Conservation (phyloP, 1,139 yeast species). For the Suhomyces wounanorum region DNA sequence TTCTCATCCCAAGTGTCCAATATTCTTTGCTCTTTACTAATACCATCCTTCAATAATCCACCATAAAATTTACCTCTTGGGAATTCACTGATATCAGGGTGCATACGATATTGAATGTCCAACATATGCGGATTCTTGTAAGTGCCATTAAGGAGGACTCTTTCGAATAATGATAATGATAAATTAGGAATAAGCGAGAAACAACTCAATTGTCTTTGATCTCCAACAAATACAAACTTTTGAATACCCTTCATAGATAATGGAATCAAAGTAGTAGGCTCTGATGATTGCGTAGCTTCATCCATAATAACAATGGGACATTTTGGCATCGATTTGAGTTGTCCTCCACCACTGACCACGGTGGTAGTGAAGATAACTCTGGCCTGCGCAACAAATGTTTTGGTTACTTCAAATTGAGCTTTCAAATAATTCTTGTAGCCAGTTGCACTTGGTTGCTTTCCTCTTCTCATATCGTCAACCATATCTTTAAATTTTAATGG, state of each 20-base stretch:
- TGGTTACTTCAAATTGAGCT: slow-evolving; percentile 45
- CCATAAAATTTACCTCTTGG: slow-evolving; percentile 60
- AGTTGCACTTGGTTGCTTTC: slow-evolving; percentile 36
- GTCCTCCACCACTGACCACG: slow-evolving; percentile 69
- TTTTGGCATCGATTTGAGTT: slow-evolving; percentile 54
- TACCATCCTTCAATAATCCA: slow-evolving; percentile 59
- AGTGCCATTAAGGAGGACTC: slow-evolving; percentile 57
- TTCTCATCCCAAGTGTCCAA: slow-evolving; percentile 40
- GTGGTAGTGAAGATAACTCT: slow-evolving; percentile 72
- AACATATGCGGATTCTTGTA: slow-evolving; percentile 65
- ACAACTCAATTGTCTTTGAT: slow-evolving; percentile 64
- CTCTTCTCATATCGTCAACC: slow-evolving; percentile 40
- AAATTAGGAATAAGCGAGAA: slow-evolving; percentile 65
- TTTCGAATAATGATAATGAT: slow-evolving; percentile 60
- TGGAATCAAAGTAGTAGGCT: slow-evolving; percentile 69
- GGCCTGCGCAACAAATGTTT: slow-evolving; percentile 59
- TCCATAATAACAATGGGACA: slow-evolving; percentile 69
- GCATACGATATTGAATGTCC: slow-evolving; percentile 75
- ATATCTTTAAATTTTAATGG: slow-evolving; percentile 47
- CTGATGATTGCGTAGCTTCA: slow-evolving; percentile 53
- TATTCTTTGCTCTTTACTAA: slow-evolving; percentile 49
- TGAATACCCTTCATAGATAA: slow-evolving; percentile 67
- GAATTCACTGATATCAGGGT: slow-evolving; percentile 60
- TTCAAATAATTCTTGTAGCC: slow-evolving; percentile 52
- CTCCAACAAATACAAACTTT: slow-evolving; percentile 72